Conservation (phyloP, 2,329 filamentous ascomycete genomes). For the Xylaria sp. region DNA sequence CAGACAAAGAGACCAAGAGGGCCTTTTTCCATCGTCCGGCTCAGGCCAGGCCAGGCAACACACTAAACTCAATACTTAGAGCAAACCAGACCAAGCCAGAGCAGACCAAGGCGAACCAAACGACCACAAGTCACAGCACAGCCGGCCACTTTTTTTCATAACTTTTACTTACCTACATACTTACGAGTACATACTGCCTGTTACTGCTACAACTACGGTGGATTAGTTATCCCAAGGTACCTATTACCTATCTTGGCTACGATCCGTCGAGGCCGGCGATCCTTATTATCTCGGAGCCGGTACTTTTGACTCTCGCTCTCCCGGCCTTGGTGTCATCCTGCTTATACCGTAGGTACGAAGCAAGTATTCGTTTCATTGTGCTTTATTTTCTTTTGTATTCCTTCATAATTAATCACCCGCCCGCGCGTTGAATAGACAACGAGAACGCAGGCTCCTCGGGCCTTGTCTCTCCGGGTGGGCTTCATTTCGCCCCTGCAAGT, state of each 20-base stretch:
- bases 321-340: neutral
- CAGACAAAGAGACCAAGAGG: neutral
- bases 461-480: conserved; percentile 19
- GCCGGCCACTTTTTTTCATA: neutral
- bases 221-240: neutral
- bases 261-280: conserved; percentile 5
- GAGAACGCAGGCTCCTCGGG: conserved; percentile 11
- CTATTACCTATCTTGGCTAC: neutral
- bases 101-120: no score
- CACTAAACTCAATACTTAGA: neutral
- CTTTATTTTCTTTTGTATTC: neutral
- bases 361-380: neutral
- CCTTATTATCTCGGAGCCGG: conserved; percentile 10
- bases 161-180: neutral
- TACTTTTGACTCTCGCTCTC: neutral
- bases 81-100: no score
- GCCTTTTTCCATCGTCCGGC: neutral
- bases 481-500: conserved; percentile 12
- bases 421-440: neutral
- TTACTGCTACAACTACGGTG: neutral
- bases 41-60: neutral
- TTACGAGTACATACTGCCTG: neutral
- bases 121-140: no score
- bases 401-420: conserved; percentile 1
- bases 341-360: no score